Percentiles rank a stretch among this genome's conserved stretches.
These are phyloP conservation scores for Trametes gibbosa DNA, from an alignment of 768 basidiomycete species.

Conservation along the genomic window DNA sequence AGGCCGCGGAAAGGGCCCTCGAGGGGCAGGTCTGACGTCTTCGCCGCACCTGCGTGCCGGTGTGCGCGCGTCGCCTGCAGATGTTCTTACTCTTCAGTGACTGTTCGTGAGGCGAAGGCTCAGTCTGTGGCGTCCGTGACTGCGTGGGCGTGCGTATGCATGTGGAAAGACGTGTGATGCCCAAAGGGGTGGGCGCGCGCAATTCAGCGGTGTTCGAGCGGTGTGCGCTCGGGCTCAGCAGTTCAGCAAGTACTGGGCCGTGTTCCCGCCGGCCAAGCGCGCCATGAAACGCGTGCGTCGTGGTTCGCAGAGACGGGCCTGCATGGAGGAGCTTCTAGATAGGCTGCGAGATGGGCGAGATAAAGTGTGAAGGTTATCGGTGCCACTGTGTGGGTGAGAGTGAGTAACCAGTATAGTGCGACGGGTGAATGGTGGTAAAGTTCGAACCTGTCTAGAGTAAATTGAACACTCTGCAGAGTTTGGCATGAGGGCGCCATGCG, in stretches of 20 bases:
- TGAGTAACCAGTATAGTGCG: not conserved
- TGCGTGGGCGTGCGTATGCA: not conserved
- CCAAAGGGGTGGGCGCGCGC: not conserved
- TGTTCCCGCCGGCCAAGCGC: not conserved
- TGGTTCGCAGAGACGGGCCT: not conserved
- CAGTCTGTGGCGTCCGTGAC: not conserved
- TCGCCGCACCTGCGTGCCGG: not conserved
- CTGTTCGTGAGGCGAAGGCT: not conserved
- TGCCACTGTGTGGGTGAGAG: constrained; percentile 12
- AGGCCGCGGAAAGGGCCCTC: not conserved
- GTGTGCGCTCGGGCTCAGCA: constrained; percentile 6
- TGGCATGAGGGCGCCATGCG: not conserved
- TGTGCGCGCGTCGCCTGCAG: not conserved
- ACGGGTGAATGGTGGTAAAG: not conserved
- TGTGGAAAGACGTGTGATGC: constrained; percentile 1
- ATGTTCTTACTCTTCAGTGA: not conserved
- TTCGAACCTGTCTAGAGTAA: not conserved
- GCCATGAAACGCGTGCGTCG: not conserved
- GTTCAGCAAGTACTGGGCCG: not conserved
- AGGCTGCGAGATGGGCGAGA: constrained; percentile 18
- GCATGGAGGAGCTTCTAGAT: constrained; percentile 7
- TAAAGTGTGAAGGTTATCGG: constrained; percentile 15
- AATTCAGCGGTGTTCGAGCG: not conserved
- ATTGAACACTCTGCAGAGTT: not conserved
- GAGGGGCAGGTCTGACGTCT: not conserved